phyloP scores from a whole-genome alignment of 1,284 basidiomycete genomes.

The Xanthoconium separans region DNA sequence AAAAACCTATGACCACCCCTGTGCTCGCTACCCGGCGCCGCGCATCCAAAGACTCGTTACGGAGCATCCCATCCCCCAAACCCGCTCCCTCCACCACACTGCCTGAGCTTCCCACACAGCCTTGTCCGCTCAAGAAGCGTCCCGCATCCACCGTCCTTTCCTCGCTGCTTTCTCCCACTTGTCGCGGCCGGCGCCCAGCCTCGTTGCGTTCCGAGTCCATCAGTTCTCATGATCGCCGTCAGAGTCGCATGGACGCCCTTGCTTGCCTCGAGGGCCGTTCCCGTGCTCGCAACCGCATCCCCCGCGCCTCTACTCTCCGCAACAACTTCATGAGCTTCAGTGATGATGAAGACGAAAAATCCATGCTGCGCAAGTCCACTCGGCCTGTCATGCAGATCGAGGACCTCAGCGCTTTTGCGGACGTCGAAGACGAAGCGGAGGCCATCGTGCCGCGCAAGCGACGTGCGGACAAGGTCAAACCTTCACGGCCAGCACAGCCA shows the following conservation, averaged over 20 bases:
- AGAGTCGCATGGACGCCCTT: slow-evolving; percentile 51
- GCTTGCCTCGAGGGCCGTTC: slow-evolving; percentile 59
- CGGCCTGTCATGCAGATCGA: slow-evolving; percentile 4
- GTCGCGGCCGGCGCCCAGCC: background rate
- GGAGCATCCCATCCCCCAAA: slow-evolving; percentile 57
- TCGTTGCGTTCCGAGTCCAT: slow-evolving; percentile 35
- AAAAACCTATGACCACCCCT: slow-evolving; percentile 11
- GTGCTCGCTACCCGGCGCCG: slow-evolving; percentile 27
- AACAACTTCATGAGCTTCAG: slow-evolving; percentile 66
- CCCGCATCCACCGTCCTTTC: slow-evolving; percentile 12
- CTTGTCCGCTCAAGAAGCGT: slow-evolving; percentile 2
- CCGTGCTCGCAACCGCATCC: slow-evolving; percentile 14
- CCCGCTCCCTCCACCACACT: slow-evolving; percentile 52
- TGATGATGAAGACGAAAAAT: slow-evolving; percentile 56
- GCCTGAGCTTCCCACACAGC: slow-evolving; percentile 27
- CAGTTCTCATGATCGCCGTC: slow-evolving; percentile 30
- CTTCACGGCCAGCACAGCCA: slow-evolving; percentile 3
- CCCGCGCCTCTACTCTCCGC: slow-evolving; percentile 19
- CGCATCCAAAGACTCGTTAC: slow-evolving; percentile 46
- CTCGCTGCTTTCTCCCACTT: slow-evolving; percentile 6
- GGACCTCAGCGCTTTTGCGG: slow-evolving; percentile 24
- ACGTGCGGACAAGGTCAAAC: background rate
- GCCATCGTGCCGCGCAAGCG: slow-evolving; percentile 17
- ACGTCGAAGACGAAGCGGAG: slow-evolving; percentile 34
- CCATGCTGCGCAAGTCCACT: slow-evolving; percentile 1